phyloP scores from a whole-genome alignment of 192 early-diverging fungal species.

The Dimargaris verticillata region DNA sequence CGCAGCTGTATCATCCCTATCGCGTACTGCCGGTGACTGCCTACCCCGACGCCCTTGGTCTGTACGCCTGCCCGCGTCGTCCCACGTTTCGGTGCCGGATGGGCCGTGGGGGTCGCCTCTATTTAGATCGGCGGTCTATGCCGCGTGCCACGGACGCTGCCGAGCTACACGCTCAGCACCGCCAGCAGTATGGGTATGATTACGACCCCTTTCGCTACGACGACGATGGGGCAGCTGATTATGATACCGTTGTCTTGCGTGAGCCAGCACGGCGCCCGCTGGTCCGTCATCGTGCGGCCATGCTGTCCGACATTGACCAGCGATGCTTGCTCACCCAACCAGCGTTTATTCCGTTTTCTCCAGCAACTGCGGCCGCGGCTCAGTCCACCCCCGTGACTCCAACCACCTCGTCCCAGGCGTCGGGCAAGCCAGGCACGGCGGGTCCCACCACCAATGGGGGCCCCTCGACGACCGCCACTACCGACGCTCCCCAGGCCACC shows the following conservation, averaged over 20 bases:
- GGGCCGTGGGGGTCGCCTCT: constrained; percentile 9
- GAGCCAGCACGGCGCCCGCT: not conserved
- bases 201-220: constrained; percentile 10
- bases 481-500: not conserved
- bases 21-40: not conserved
- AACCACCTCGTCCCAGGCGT: not conserved
- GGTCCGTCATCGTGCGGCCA: not conserved
- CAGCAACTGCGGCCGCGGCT: not conserved
- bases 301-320: constrained; percentile 8
- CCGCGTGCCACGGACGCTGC: not conserved
- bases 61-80: constrained; percentile 3
- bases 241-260: not conserved
- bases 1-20: constrained; percentile 1
- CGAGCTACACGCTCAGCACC: not conserved
- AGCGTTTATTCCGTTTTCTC: constrained; percentile 8
- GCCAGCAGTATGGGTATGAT: constrained; percentile 1
- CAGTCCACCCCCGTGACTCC: not conserved
- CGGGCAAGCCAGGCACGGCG: not conserved
- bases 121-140: constrained; percentile 4
- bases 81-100: constrained; percentile 9
- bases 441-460: not conserved
- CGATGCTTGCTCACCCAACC: constrained; percentile 9
- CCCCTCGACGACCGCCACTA: not conserved
- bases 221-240: constrained; percentile 1
- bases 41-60: not conserved